Conservation (phyloP, 768 basidiomycete genomes). For the Candolleomyces eurysporus region DNA sequence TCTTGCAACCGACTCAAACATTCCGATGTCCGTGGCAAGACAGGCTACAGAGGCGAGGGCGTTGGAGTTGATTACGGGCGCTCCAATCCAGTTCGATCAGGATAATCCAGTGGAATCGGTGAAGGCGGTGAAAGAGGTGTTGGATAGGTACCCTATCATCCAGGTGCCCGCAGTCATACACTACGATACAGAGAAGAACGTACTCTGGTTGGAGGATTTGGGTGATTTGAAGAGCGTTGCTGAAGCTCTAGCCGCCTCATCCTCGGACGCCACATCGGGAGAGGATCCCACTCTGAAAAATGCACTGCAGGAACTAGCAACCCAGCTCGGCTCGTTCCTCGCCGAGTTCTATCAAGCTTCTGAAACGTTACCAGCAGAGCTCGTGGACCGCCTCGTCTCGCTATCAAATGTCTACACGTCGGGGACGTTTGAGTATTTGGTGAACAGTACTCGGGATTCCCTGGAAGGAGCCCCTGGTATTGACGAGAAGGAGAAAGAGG, state of each 20-base stretch:
- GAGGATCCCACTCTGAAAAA: too few relatives aligned
- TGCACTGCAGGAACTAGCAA: slow-evolving; percentile 6
- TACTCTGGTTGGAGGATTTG: slow-evolving; percentile 24
- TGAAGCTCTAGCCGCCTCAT: slow-evolving; percentile 8
- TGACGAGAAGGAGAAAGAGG: slow-evolving; percentile 12
- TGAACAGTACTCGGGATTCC: slow-evolving; percentile 9
- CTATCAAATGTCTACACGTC: background rate
- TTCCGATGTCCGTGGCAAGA: slow-evolving; percentile 16
- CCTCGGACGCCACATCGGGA: too few relatives aligned
- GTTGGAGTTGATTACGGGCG: slow-evolving; percentile 13
- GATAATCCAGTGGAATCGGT: too few relatives aligned
- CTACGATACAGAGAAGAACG: slow-evolving; percentile 18
- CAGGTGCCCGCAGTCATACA: slow-evolving; percentile 16
- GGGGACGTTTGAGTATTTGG: slow-evolving; percentile 10
- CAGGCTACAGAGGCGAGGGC: slow-evolving; percentile 22
- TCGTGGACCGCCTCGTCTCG: slow-evolving; percentile 3
- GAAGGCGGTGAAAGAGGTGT: slow-evolving; percentile 5
- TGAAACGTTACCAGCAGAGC: slow-evolving; percentile 8
- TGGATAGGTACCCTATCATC: slow-evolving; percentile 5
- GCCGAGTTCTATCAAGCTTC: slow-evolving; percentile 15
- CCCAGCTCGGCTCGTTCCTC: slow-evolving; percentile 14
- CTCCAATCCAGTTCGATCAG: background rate
- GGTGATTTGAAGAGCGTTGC: slow-evolving; percentile 15
- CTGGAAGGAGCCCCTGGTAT: slow-evolving; percentile 7
- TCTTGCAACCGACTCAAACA: slow-evolving; percentile 16